Percentiles rank a stretch among this genome's conserved stretches.
These are phyloP conservation scores for Saccharomycopsis fibuligera DNA, from an alignment of 805 yeast species.

Conservation along the genomic window DNA sequence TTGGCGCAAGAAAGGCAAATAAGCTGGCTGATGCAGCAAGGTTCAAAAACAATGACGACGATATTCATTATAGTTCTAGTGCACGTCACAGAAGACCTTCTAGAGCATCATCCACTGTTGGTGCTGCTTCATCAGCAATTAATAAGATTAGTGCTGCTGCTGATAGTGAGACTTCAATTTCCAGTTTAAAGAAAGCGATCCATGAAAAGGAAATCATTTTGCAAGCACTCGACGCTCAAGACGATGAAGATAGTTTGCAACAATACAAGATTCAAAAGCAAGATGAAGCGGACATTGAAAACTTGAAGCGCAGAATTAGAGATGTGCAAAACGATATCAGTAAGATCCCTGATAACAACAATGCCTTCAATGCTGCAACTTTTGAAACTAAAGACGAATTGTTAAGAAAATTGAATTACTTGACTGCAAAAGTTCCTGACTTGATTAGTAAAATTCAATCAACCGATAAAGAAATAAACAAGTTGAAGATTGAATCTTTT, in stretches of 20 bases:
- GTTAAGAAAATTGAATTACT: conserved; percentile 48
- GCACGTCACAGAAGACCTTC: conserved; percentile 47
- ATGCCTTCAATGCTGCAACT: conserved; percentile 35
- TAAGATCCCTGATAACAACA: conserved; percentile 19
- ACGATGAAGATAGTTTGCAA: conserved; percentile 32
- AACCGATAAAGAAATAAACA: conserved; percentile 63
- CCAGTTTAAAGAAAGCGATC: conserved; percentile 55
- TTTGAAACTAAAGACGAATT: conserved; percentile 38
- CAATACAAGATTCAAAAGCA: conserved; percentile 22
- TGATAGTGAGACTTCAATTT: conserved; percentile 31
- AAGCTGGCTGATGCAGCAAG: conserved; percentile 29
- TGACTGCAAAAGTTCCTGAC: conserved; percentile 67
- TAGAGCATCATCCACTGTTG: conserved; percentile 24
- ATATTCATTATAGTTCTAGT: conserved; percentile 61
- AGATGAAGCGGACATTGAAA: conserved; percentile 53
- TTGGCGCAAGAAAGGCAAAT: neutral
- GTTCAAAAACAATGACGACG: conserved; percentile 71
- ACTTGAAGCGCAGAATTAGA: conserved; percentile 54
- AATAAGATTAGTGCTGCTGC: conserved; percentile 17
- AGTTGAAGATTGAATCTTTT: conserved; percentile 57
- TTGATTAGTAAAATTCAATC: conserved; percentile 57
- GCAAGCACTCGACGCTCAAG: conserved; percentile 67
- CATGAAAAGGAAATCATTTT: conserved; percentile 67
- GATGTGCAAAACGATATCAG: conserved; percentile 35
- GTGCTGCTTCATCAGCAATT: conserved; percentile 21